Percentiles rank a stretch among this genome's conserved stretches.
Conservation (phyloP, 257 asterid species). For the Paulownia fortunei region DNA sequence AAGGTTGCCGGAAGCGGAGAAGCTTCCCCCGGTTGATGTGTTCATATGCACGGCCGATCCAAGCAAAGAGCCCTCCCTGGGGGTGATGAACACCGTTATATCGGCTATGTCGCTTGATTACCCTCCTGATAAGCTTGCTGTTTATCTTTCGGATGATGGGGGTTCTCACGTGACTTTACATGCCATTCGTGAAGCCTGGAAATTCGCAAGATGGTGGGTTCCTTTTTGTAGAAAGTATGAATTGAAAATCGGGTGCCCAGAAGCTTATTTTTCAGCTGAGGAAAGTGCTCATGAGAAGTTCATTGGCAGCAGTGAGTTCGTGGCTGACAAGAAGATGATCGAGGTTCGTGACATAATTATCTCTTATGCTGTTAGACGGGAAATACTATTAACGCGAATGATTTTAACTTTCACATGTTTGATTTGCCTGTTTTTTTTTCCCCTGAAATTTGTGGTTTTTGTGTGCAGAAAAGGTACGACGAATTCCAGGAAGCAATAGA, state of each 20-base stretch:
- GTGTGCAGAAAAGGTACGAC: slow-evolving; percentile 45
- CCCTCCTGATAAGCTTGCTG: slow-evolving; percentile 55
- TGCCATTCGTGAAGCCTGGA: slow-evolving; percentile 51
- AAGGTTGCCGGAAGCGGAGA: slow-evolving; percentile 41
- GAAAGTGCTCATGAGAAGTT: slow-evolving; percentile 24
- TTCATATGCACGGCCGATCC: slow-evolving; percentile 64
- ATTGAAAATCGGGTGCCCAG: slow-evolving; percentile 43
- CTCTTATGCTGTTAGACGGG: background rate
- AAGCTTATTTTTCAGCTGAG: slow-evolving; percentile 41
- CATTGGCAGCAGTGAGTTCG: slow-evolving; percentile 35
- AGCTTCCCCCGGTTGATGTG: slow-evolving; percentile 53
- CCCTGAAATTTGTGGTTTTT: background rate
- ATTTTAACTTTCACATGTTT: background rate
- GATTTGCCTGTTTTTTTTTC: background rate
- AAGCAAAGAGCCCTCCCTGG: slow-evolving; percentile 55
- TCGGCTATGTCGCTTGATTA: slow-evolving; percentile 61
- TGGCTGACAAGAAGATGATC: slow-evolving; percentile 37
- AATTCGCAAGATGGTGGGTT: slow-evolving; percentile 49
- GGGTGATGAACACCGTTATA: slow-evolving; percentile 61
- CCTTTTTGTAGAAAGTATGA: slow-evolving; percentile 51
- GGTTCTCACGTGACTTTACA: slow-evolving; percentile 44
- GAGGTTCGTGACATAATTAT: slow-evolving; percentile 38
- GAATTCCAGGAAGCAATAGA: slow-evolving; percentile 45
- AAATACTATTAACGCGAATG: background rate
- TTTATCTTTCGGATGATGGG: slow-evolving; percentile 62